These are phyloP conservation scores for Xylogone sp. DNA, from an alignment of 2,329 filamentous ascomycete genomes.

Conservation along the genomic window DNA sequence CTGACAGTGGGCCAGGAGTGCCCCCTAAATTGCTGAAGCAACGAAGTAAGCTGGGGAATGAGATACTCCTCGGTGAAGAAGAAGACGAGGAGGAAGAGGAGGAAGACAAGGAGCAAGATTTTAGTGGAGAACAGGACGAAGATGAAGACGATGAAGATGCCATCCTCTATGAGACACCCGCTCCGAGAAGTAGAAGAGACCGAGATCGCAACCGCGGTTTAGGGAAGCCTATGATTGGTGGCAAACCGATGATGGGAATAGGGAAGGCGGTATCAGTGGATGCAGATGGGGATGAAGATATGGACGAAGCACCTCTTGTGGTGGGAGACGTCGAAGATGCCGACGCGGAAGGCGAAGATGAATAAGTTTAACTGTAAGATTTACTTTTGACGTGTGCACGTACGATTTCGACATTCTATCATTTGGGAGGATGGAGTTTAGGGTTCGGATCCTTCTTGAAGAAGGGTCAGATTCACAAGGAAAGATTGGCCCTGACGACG, in stretches of 20 bases:
- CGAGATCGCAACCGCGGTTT: slow-evolving; percentile 18
- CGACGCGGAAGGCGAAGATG: slow-evolving; percentile 23
- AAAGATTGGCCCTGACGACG: neutral
- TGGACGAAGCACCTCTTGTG: slow-evolving; percentile 27
- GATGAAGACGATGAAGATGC: slow-evolving; percentile 18
- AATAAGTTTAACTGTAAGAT: slow-evolving; percentile 6
- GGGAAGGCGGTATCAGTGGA: slow-evolving; percentile 12
- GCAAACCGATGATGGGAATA: slow-evolving; percentile 13
- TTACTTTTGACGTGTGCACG: neutral
- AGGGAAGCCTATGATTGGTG: slow-evolving; percentile 21
- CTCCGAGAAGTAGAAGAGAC: slow-evolving; percentile 9
- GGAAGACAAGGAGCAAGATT: slow-evolving; percentile 19
- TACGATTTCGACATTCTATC: neutral
- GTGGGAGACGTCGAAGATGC: slow-evolving; percentile 17
- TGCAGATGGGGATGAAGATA: slow-evolving; percentile 21
- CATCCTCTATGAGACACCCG: slow-evolving; percentile 24
- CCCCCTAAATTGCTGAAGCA: slow-evolving; percentile 42
- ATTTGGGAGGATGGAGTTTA: neutral
- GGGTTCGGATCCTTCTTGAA: neutral
- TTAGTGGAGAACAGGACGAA: slow-evolving; percentile 14
- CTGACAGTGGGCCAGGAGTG: slow-evolving; percentile 60
- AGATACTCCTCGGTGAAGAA: slow-evolving; percentile 26
- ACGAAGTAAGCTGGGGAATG: slow-evolving; percentile 26
- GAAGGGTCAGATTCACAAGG: neutral
- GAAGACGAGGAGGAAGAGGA: slow-evolving; percentile 18